These are phyloP conservation scores for Arthroderma sp. DNA, from an alignment of 2,329 filamentous ascomycete species.

Conservation along the genomic window DNA sequence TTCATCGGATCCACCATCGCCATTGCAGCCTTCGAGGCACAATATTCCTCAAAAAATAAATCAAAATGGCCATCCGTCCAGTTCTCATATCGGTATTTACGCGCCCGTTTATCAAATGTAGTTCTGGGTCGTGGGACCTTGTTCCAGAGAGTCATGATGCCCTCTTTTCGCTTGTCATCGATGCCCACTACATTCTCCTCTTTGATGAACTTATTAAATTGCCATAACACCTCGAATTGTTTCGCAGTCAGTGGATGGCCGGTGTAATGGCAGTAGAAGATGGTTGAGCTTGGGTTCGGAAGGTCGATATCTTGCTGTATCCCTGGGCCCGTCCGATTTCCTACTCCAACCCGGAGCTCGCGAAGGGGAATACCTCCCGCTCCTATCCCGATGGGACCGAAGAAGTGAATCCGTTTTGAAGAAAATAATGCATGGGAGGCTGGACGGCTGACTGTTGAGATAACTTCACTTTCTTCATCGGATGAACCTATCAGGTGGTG, in stretches of 20 bases:
- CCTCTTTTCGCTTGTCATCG: not conserved
- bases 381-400: constrained; percentile 1
- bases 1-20: not conserved
- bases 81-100: not conserved
- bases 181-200: not conserved
- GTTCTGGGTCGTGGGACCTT: not conserved
- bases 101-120: not conserved
- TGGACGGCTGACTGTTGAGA: constrained; percentile 1
- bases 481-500: not conserved
- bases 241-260: not conserved
- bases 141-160: constrained; percentile 2
- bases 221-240: constrained; percentile 6
- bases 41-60: constrained; percentile 5
- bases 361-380: constrained; percentile 2
- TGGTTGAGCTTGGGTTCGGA: not conserved
- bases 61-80: constrained; percentile 5
- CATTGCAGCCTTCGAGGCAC: not conserved
- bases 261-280: constrained; percentile 5
- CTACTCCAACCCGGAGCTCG: constrained; percentile 1
- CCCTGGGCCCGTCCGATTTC: not conserved
- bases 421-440: constrained; percentile 5
- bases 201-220: constrained; percentile 6
- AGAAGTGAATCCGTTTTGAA: constrained; percentile 4
- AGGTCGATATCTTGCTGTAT: not conserved
- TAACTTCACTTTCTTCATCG: constrained; percentile 1